Base-by-base conservation (phyloP, 1,284 basidiomycete genomes). In the Fomitopsis pinicola region DNA sequence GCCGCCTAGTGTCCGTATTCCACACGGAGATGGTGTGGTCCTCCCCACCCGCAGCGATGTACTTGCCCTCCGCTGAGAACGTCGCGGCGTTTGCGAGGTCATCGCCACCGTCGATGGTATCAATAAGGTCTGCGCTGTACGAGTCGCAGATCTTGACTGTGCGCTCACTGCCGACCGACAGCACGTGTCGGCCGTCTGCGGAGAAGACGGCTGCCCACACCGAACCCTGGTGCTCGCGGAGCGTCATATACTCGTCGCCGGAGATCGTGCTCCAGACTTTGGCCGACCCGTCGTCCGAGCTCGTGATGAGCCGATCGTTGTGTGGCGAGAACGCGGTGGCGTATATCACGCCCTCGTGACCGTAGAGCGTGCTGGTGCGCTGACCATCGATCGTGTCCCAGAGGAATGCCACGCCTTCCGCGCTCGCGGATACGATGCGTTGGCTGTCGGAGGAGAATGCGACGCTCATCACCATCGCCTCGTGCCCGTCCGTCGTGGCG, bases 21-120 rank as follows among this genome's bases (percentile, higher is more conserved):
- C 72, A 72, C 42, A 73, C 55, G 33, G 65, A 60, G 26, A 72
- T 60, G 19, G 67, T 68, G 17, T 63, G 53, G 57, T 72, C 69
- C 42, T 38, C 59, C 9, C 28, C 15, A 42, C 38, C 15, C 62
- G 68, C 36, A 64, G 69, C 22, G 66, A 68, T 4, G 63, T 62
- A 55, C 69, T 46, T 42, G 57, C 68, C 68, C 54, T 70, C 66
- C 12, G 62, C 59, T 10, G 70, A 69, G 61, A 68, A 68, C 19
- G 55, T 61, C 12, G 70, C 66, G 2, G 65, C 63, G 36, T 59
- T 60, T 30, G 71, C 60, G 44, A 53, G 50, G 55, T 44, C 55
- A 28, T 57, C 52, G 36, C 67, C 66, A 14, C 63, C 68, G 15
- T 55, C 38, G 19, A 73, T 53, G 8, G 50, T 50, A 5, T 59